phyloP scores from a whole-genome alignment of 2,329 filamentous ascomycete genomes.

The Hypoxylon sp. region DNA sequence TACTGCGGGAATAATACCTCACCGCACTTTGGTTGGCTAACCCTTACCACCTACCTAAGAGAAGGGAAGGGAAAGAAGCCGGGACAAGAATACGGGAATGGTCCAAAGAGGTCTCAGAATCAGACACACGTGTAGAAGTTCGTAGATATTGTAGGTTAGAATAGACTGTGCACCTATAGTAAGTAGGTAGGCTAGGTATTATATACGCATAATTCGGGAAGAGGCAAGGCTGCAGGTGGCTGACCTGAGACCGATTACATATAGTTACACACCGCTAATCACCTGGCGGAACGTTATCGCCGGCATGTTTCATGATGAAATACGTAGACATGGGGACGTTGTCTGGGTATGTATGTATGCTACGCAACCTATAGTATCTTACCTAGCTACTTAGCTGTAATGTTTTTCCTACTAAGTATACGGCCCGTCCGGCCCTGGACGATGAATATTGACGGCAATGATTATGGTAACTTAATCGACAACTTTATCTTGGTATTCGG shows the following conservation, averaged over 20 bases:
- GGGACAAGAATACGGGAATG: not conserved
- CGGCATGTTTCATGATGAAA: conserved; percentile 27
- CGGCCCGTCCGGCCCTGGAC: conserved; percentile 1
- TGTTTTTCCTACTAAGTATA: not conserved
- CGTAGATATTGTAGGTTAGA: no score
- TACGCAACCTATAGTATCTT: conserved; percentile 4
- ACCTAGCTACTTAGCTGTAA: no score
- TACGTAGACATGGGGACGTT: conserved; percentile 16
- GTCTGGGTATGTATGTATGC: not conserved
- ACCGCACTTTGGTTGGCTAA: conserved; percentile 6
- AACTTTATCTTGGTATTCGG: not conserved
- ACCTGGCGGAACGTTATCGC: conserved; percentile 26
- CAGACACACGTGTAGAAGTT: conserved; percentile 28
- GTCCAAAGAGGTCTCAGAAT: conserved; percentile 25
- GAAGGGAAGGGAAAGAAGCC: conserved; percentile 3
- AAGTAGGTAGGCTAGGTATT: conserved; percentile 11
- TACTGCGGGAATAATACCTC: conserved; percentile 27
- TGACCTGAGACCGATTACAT: conserved; percentile 5
- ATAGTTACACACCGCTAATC: conserved; percentile 38
- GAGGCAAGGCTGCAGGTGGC: no score
- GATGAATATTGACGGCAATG: conserved; percentile 1
- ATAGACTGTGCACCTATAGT: no score
- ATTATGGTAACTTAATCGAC: conserved; percentile 10
- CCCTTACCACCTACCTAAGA: not conserved
- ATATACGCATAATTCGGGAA: no score